A percentile compares a stretch with the other conserved stretches of the same genome.
phyloP scores from a whole-genome alignment of 2,329 filamentous ascomycete species.

The Pseudogymnoascus sp. region DNA sequence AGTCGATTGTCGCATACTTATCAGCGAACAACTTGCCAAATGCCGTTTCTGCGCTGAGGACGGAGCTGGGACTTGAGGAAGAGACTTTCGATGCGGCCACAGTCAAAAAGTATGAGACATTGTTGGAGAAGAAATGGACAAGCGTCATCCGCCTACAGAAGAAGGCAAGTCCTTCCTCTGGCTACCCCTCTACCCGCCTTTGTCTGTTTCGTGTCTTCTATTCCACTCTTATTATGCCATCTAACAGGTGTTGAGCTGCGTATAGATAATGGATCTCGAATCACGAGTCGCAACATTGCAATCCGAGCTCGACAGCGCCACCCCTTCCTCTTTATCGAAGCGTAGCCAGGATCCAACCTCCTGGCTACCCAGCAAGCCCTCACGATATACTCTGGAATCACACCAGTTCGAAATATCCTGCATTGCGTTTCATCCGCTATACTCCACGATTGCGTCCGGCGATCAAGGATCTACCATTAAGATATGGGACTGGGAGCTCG shows the following conservation, averaged over 20 bases:
- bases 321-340: conserved; percentile 63
- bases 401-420: conserved; percentile 76
- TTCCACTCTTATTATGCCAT: conserved; percentile 10
- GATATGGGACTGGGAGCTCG: conserved; percentile 94
- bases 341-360: conserved; percentile 75
- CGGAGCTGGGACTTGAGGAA: conserved; percentile 62
- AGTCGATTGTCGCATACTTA: conserved; percentile 81
- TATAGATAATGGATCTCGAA: conserved; percentile 87
- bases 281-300: conserved; percentile 65
- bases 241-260: not conserved
- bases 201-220: not conserved
- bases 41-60: conserved; percentile 58
- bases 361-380: conserved; percentile 79
- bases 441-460: conserved; percentile 80
- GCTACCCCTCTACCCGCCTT: not conserved
- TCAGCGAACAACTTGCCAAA: conserved; percentile 60
- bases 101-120: conserved; percentile 80
- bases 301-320: conserved; percentile 75
- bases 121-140: conserved; percentile 95
- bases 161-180: conserved; percentile 50
- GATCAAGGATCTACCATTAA: conserved; percentile 93
- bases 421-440: conserved; percentile 86
- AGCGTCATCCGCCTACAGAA: conserved; percentile 85
- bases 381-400: conserved; percentile 74
- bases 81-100: conserved; percentile 64